Evolutionary conservation across 1,284 basidiomycete species (phyloP).

Genomic region (Vanrija humicola): DNA sequence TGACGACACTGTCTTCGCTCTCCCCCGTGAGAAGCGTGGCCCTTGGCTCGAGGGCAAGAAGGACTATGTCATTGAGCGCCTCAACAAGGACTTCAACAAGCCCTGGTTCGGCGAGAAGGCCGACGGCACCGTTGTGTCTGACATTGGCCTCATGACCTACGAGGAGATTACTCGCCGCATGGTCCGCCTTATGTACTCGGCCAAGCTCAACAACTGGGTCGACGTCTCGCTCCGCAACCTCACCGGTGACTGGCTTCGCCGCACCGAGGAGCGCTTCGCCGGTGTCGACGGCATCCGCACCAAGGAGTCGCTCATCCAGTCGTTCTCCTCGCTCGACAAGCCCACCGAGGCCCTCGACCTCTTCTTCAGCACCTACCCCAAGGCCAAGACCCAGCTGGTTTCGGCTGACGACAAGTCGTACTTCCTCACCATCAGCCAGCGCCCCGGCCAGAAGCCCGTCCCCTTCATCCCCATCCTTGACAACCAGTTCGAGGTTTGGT

Average conservation of each 20-base stretch:
- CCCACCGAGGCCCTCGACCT: conserved; percentile 70
- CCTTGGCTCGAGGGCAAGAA: conserved; percentile 83
- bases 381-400: conserved; percentile 78
- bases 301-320: conserved; percentile 86
- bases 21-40: conserved; percentile 89
- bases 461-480: conserved; percentile 99
- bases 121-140: conserved; percentile 74
- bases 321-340: conserved; percentile 77
- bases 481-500: conserved; percentile 91
- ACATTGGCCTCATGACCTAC: conserved; percentile 96
- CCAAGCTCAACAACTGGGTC: conserved; percentile 89
- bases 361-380: conserved; percentile 82
- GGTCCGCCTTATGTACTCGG: conserved; percentile 87
- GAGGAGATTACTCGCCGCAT: conserved; percentile 90
- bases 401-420: conserved; percentile 93
- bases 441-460: conserved; percentile 95
- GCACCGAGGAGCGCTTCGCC: conserved; percentile 96
- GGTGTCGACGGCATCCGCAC: conserved; percentile 71
- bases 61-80: conserved; percentile 82
- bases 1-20: conserved; percentile 89
- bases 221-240: conserved; percentile 90
- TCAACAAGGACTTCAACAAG: conserved; percentile 95
- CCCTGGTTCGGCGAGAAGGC: conserved; percentile 97
- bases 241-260: conserved; percentile 93
- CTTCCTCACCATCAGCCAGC: conserved; percentile 91